A percentile compares a stretch with the other conserved stretches of the same genome.
Evolutionary conservation across 1,284 basidiomycete species (phyloP).

Genomic region (Naganishia sp.): DNA sequence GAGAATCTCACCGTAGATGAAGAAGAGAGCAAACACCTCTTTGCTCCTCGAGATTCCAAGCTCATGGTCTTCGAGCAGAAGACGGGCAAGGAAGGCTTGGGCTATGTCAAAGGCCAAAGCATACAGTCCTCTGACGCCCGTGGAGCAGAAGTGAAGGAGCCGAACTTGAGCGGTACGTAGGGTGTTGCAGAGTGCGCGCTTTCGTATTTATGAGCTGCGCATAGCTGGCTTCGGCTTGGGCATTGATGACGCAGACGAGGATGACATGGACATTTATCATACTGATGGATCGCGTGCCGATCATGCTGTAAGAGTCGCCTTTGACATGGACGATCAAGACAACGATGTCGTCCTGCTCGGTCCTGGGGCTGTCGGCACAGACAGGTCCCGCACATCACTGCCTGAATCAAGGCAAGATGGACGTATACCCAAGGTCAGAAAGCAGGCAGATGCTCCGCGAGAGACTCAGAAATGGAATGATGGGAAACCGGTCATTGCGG

Average conservation of each 20-base stretch:
- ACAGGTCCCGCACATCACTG: slow-evolving; percentile 1
- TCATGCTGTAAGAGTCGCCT: slow-evolving; percentile 12
- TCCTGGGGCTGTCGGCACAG: slow-evolving; percentile 19
- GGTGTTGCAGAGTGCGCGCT: not conserved
- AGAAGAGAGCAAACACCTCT: slow-evolving; percentile 81
- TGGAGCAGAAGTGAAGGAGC: slow-evolving; percentile 53
- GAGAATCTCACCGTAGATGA: slow-evolving; percentile 62
- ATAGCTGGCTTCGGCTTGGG: slow-evolving; percentile 73
- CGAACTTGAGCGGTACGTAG: slow-evolving; percentile 63
- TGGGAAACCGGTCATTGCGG: slow-evolving; percentile 69
- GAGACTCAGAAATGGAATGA: slow-evolving; percentile 63
- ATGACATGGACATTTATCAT: slow-evolving; percentile 84
- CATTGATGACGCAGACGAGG: slow-evolving; percentile 80
- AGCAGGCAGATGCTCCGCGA: not conserved
- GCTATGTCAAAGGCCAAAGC: slow-evolving; percentile 67
- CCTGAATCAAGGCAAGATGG: not conserved
- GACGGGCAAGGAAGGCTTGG: slow-evolving; percentile 75
- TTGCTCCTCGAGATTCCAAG: slow-evolving; percentile 77
- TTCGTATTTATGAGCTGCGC: not conserved
- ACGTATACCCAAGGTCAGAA: not conserved
- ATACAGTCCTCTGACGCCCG: slow-evolving; percentile 54
- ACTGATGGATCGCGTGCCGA: slow-evolving; percentile 38
- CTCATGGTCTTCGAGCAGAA: slow-evolving; percentile 67
- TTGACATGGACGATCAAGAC: slow-evolving; percentile 62
- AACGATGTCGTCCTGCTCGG: slow-evolving; percentile 60